Evolutionary conservation across 2,329 filamentous ascomycete genomes (phyloP).

Genomic region (Arthrobotrys sphaeroides): DNA sequence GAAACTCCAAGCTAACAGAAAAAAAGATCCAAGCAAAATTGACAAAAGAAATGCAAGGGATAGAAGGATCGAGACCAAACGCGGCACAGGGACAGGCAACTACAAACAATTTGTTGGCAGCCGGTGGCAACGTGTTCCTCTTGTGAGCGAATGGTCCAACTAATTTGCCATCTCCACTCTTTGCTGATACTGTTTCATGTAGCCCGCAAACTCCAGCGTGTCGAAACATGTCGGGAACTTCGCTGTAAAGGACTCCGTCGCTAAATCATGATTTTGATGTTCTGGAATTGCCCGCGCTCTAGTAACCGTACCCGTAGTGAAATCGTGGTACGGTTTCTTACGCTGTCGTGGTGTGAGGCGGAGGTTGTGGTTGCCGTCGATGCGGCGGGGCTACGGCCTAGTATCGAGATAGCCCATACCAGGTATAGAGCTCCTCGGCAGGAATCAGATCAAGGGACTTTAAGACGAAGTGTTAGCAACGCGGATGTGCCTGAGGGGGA

Average conservation of each 20-base stretch:
- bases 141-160: background rate
- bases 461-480: background rate
- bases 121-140: conserved; percentile 6
- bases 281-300: background rate
- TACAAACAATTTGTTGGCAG: conserved; percentile 29
- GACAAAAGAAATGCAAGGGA: conserved; percentile 34
- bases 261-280: conserved; percentile 31
- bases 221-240: background rate
- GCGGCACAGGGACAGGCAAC: conserved; percentile 36
- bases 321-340: conserved; percentile 7
- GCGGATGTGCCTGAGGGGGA: too few relatives aligned
- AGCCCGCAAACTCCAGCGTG: conserved; percentile 12
- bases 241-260: conserved; percentile 31
- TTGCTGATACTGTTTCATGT: background rate
- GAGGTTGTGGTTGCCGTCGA: background rate
- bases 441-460: conserved; percentile 35
- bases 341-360: background rate
- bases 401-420: conserved; percentile 1
- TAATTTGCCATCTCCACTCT: conserved; percentile 11
- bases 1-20: conserved; percentile 23
- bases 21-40: conserved; percentile 29
- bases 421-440: conserved; percentile 27
- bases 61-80: conserved; percentile 4
- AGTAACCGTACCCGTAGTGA: conserved; percentile 21
- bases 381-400: background rate